Evolutionary conservation across 225 moss, liverwort and hornwort species (phyloP), one percentile per base, ranked within the genome.

Genomic region (Antitrichia curtipendula): DNA sequence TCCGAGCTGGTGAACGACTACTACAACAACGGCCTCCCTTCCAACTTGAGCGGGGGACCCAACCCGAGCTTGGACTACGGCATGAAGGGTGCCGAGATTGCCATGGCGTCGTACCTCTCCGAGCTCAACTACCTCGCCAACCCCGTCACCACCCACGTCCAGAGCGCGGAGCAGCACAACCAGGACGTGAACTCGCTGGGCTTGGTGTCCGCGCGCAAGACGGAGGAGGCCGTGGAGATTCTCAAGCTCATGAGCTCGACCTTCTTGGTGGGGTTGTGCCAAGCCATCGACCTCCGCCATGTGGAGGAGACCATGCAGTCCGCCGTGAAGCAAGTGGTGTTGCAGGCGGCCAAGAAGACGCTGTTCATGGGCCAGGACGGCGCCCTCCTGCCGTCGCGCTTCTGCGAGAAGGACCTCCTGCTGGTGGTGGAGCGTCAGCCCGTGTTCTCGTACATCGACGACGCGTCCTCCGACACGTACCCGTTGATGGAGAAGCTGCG

Each of bases 11-110:
- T 95, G 52, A 95, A 95, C 41, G 94, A 94, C 71, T 93, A 89
- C 40, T 95, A 92, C 90, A 95, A 92, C 72, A 93, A 94, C 25
- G 95, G 95, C 0, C 64, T 95, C 66, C 95, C 95, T 2, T 86
- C 94, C 29, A 88, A 93, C 27, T 15, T 89, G 58, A 81, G 81
- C 40, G 89, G 93, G 12, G 94, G 91, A n/a, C 93, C 95, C 1
- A 91, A 95, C 56, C 95, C 95, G 1, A 93, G 93, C 63, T 83
- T 95, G n/a, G 95, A 95, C 66, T 95, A 94, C 57, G 95, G 95
- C 29, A 87, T 95, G 90, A 95, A 95, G 77, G 95, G 95, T 12
- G 95, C 93, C 18, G 95, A 95, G 82, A 95, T 95, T 41, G 93
- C 95, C 36, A 95, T 95, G 95, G 81, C 92, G 6, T 52, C 92